Base-by-base conservation (phyloP, 1,284 basidiomycete species). In the Hortiboletus rubellus region DNA sequence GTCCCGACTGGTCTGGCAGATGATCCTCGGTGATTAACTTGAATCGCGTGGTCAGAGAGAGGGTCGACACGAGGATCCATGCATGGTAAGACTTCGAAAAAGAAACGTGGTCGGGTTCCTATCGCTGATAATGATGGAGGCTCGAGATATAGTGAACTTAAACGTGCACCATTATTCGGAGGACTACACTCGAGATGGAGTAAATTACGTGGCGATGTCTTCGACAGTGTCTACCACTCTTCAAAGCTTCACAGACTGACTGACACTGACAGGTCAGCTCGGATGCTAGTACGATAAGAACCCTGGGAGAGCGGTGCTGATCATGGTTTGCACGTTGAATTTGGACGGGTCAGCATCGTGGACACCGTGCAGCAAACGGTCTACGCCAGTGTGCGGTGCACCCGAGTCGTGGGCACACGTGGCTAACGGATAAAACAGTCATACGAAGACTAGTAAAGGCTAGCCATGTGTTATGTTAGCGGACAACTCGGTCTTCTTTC, bases 1-100 rank as follows among this genome's bases (percentile, higher is more conserved):
- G 62, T 57, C 60, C 54, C 49, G 64, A 67, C 54, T 63, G 41
- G 46, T 52, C 63, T 52, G 58, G 47, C 57, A 34, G 52, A 58
- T 37, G 54, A 47, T 62, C 55, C 54, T 66, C 67, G 66, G 69
- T 59, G 50, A 69, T 70, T 71, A 71, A 55, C 31, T 54, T 40
- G 43, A 33, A 52, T 43, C 48, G 55, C 54, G 55, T 50, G 55
- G 54, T 18, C 46, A n/a, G 27, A 27, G 27, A 27, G 27, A 27
- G 45, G 56, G 63, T 54, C 12, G n/a, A 56, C 65, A 69, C 63
- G 65, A 66, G 67, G 65, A 46, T 31, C 54, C 50, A 34, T 38
- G 48, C 46, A 59, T 52, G 44, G 51, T 41, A 24, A 17, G 44
- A 50, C 51, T 59, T 52, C 53, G 12, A n/a, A 47, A n/a, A 46